Base-by-base conservation (phyloP, 2,329 filamentous ascomycete genomes). In the Tolypocladium tundrense region DNA sequence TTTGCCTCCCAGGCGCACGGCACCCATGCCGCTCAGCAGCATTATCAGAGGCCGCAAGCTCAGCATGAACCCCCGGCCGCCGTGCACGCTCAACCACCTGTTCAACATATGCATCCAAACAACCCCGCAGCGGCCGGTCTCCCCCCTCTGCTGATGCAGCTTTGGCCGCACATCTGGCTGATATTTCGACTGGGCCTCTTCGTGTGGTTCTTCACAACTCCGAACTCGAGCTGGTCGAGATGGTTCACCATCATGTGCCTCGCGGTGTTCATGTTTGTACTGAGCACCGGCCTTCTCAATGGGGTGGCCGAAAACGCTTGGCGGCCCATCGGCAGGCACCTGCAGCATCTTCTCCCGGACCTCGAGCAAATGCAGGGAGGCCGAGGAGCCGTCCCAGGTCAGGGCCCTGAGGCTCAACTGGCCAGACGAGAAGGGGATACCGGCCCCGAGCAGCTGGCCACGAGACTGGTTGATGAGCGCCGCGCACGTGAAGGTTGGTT, bases 151-250 rank as follows among this genome's bases (percentile, higher is more conserved):
- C 56, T 74, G 7, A 60, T 72, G 56, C 68, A 69, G 19, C 57
- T 83, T n/a, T 81, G 80, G 74, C 82, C 82, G n/a, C 79, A 86
- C 56, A 66, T 87, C 35, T 87, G 84, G 84, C 74, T 87, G 55
- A 63, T 86, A 1, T 71, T 83, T 41, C 78, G 84, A 9, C 70
- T 88, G 10, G 73, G 76, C 13, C 69, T 82, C 7, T 85, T 87
- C 66, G 77, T 87, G 14, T 87, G 83, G 82, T 83, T 85, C 70
- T 86, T 87, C 60, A 86, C 84, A 0, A 78, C 78, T 11, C 78
- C 80, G 0, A 76, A 78, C 51, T 75, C 78, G 2, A 85, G 78
- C 64, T 86, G 83, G 83, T 77, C 77, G 10, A 78, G 83, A 53
- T 85, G 80, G 79, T 64, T 82, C 9, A 78, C 79, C 24, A 77